Evolutionary conservation across 2,329 filamentous ascomycete genomes (phyloP).

Genomic region (Clarireedia hainanense): DNA sequence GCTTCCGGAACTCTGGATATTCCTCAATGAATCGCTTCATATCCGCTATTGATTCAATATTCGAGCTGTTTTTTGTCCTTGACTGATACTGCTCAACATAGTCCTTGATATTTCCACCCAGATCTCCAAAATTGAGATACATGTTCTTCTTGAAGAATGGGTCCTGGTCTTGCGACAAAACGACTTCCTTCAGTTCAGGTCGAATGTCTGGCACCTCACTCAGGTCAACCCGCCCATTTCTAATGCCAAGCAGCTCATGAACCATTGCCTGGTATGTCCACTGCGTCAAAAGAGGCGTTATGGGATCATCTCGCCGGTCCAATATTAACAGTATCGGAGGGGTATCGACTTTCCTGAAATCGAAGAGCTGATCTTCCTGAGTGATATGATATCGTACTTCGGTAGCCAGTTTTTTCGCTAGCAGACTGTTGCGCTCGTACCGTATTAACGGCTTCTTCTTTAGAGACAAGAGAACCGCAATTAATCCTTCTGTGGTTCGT

Average conservation of each 20-base stretch:
- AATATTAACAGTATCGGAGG: conserved; percentile 85
- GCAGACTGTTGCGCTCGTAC: conserved; percentile 81
- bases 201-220: conserved; percentile 75
- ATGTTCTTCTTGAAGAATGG: conserved; percentile 99
- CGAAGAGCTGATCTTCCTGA: conserved; percentile 93
- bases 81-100: conserved; percentile 98
- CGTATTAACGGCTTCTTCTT: conserved; percentile 96
- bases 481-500: conserved; percentile 75
- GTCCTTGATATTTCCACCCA: conserved; percentile 94
- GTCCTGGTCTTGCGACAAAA: conserved; percentile 92
- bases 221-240: conserved; percentile 89
- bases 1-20: conserved; percentile 93
- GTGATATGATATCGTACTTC: conserved; percentile 90
- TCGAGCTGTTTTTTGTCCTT: conserved; percentile 92
- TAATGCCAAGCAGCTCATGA: conserved; percentile 87
- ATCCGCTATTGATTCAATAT: conserved; percentile 93
- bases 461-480: conserved; percentile 76
- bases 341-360: conserved; percentile 91
- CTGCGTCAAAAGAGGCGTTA: conserved; percentile 88
- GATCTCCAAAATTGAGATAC: conserved; percentile 94
- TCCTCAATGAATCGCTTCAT: conserved; percentile 99
- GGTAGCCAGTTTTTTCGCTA: conserved; percentile 87
- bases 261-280: conserved; percentile 99
- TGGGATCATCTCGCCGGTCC: conserved; percentile 87
- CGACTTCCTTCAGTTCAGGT: conserved; percentile 86